Evolutionary conservation across 1,284 basidiomycete species (phyloP).

Genomic region (Ustilago xerochloae): DNA sequence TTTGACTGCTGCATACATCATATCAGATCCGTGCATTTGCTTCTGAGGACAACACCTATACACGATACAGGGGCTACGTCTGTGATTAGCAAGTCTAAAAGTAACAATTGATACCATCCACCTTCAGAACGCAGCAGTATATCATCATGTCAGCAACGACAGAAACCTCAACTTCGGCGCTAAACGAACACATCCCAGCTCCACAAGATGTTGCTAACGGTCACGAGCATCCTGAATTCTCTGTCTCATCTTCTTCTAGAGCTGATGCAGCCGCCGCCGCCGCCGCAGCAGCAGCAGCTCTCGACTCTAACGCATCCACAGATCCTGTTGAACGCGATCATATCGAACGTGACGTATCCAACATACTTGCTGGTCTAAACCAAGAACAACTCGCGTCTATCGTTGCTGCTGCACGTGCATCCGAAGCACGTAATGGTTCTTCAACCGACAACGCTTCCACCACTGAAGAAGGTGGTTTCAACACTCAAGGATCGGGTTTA

Average conservation of each 20-base stretch:
- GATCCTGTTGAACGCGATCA: conserved; percentile 27
- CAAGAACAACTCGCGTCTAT: conserved; percentile 63
- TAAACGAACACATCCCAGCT: neutral
- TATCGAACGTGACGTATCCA: conserved; percentile 60
- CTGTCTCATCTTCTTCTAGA: too few species aligned
- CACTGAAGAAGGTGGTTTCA: neutral
- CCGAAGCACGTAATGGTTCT: conserved; percentile 24
- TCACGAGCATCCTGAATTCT: too few species aligned
- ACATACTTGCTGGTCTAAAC: conserved; percentile 57
- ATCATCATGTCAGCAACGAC: conserved; percentile 15
- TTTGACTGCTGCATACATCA: neutral
- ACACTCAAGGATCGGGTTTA: conserved; percentile 19
- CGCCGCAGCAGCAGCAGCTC: conserved; percentile 7
- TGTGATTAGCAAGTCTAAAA: neutral
- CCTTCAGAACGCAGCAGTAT: neutral
- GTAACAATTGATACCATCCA: neutral
- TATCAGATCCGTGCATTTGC: neutral
- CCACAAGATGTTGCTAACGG: neutral
- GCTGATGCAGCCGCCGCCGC: conserved; percentile 1
- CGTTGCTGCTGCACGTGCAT: conserved; percentile 58
- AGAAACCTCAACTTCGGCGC: conserved; percentile 3
- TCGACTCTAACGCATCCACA: conserved; percentile 9
- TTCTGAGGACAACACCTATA: neutral
- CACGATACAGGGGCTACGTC: neutral
- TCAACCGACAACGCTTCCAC: neutral